Evolutionary conservation across 305 asterid species (phyloP).

Genomic region (Salvia sclarea): DNA sequence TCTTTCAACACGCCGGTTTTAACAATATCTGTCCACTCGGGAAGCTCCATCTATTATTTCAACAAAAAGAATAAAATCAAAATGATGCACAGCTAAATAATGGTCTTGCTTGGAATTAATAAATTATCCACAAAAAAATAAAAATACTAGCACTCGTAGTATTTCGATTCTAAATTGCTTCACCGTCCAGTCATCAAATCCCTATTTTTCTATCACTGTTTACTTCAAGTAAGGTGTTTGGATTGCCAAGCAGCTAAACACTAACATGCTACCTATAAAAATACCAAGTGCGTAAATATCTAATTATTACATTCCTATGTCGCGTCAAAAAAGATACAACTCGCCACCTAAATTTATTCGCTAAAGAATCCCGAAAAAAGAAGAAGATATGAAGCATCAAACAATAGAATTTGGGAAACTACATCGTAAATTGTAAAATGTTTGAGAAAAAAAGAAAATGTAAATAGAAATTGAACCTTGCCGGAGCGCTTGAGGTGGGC

Average conservation of each 20-base stretch:
- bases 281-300: not conserved
- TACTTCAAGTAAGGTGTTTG: not conserved
- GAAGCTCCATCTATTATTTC: slow-evolving; percentile 53
- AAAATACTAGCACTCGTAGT: not conserved
- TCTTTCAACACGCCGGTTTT: slow-evolving; percentile 63
- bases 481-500: slow-evolving; percentile 94
- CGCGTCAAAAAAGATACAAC: not conserved
- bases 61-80: not conserved
- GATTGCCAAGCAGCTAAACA: not conserved
- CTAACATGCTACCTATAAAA: not conserved
- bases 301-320: not conserved
- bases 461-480: slow-evolving; percentile 49
- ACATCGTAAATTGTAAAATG: not conserved
- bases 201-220: not conserved
- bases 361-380: not conserved
- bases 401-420: not conserved
- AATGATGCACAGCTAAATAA: not conserved
- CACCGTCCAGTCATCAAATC: not conserved
- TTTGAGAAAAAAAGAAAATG: not conserved
- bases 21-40: slow-evolving; percentile 66
- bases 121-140: not conserved
- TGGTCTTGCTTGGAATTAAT: not conserved
- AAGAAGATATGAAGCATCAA: not conserved
- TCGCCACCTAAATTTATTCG: not conserved
- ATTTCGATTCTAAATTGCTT: too few species aligned